Conservation (phyloP, 1,284 basidiomycete species). For the Rhodofomes roseus region DNA sequence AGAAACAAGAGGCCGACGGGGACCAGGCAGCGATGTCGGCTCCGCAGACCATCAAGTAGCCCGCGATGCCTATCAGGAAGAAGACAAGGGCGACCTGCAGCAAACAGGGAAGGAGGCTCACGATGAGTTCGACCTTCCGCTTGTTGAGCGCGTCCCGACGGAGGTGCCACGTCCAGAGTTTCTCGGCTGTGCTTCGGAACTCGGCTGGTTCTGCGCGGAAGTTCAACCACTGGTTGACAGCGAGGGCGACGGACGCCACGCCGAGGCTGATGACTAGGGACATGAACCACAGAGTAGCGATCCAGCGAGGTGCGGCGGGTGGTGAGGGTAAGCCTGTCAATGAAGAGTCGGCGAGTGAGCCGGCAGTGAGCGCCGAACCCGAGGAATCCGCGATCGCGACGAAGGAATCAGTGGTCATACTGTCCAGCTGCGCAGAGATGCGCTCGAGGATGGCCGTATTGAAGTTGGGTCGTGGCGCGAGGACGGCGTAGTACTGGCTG, state of each 20-base stretch:
- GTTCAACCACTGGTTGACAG: conserved; percentile 1
- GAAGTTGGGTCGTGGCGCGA: not conserved
- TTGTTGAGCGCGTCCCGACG: not conserved
- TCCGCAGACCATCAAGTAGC: not conserved
- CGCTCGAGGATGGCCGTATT: not conserved
- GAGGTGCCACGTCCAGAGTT: not conserved
- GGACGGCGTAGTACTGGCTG: too few species aligned
- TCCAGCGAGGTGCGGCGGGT: not conserved
- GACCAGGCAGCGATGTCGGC: not conserved
- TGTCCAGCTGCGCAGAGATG: not conserved
- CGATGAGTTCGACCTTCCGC: not conserved
- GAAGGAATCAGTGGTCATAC: too few species aligned
- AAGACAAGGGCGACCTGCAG: conserved; percentile 5
- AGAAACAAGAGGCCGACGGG: too few species aligned
- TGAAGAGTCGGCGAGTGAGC: not conserved
- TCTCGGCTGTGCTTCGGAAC: not conserved
- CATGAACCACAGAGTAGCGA: not conserved
- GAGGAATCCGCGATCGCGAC: too few species aligned
- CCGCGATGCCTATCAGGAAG: conserved; percentile 1
- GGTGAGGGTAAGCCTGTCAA: not conserved
- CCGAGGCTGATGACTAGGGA: not conserved
- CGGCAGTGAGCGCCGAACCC: too few species aligned
- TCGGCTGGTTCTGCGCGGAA: not conserved
- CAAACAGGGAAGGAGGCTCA: not conserved
- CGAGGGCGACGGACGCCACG: not conserved